Evolutionary conservation across 306 rosid genomes (phyloP), one percentile per base, ranked within the genome.

Genomic region (Gastrolobium villosum): DNA sequence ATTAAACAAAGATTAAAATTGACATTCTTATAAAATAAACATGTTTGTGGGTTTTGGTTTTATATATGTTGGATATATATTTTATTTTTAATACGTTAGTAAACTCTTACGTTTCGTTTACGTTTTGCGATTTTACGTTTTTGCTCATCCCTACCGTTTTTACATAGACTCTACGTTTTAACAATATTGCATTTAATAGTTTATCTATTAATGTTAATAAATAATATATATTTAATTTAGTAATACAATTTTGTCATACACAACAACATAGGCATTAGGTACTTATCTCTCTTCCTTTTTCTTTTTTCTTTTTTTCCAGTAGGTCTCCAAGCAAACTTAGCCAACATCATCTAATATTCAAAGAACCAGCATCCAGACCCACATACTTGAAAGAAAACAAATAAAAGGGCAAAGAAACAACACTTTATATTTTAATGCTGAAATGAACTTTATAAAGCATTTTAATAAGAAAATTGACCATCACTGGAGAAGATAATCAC

Each of bases 381-480:
- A 61, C 7, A 7, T 39, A 41, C 13, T 54, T 54, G 13, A 34
- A 70, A 70, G 74, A 37, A 14, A 50, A 63, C n/a, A 74, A 75
- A 50, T 75, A 41, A 77, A 67, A 10, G 6, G 15, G 31, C 14
- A 39, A 50, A 61, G 2, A 8, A 61, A 72, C 52, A 68, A 53
- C 26, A 60, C 5, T 53, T 78, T 30, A 5, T 44, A 40, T 10
- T 37, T n/a, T 41, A 53, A 75, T 46, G 54, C 65, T 64, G 37
- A 71, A 71, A 57, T n/a, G 41, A 63, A 44, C 62, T 52, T 35
- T 44, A 75, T 43, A 74, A 79, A 56, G 66, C 72, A 72, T 46
- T 61, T 46, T 81, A 72, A 45, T 70, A 39, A 36, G 60, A 69
- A 78, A 60, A 35, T 4, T 53, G 48, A 30, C 57, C 62, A 54